phyloP scores from a whole-genome alignment of 371 early-diverging fungal species.

The Mortierella sp. region DNA sequence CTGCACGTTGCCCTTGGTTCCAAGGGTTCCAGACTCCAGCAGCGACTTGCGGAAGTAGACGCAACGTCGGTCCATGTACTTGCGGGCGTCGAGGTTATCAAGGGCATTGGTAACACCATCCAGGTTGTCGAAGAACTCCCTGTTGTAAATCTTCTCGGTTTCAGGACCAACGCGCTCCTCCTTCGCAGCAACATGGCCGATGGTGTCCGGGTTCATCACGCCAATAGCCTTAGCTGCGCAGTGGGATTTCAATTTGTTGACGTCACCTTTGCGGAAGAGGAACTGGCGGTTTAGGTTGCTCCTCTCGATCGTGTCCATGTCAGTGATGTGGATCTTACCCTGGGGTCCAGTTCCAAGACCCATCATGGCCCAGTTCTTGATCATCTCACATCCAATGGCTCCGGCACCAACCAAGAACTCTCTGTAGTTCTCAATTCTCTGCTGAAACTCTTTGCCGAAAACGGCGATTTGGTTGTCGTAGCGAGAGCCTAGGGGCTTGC shows the following conservation, averaged over 20 bases:
- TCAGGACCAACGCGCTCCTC: conserved; percentile 97
- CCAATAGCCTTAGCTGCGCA: conserved; percentile 93
- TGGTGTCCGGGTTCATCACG: conserved; percentile 92
- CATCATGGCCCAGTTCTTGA: conserved; percentile 99
- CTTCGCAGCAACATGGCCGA: conserved; percentile 84
- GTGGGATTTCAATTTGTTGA: conserved; percentile 95
- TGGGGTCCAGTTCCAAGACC: conserved; percentile 93
- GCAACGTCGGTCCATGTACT: conserved; percentile 98
- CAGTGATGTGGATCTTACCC: conserved; percentile 94
- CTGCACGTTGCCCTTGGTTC: conserved; percentile 99
- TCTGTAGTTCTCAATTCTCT: conserved; percentile 86
- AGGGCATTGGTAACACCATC: conserved; percentile 99
- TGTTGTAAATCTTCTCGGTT: conserved; percentile 96
- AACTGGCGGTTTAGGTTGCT: conserved; percentile 99
- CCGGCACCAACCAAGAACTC: conserved; percentile 99
- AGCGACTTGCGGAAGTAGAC: conserved; percentile 96
- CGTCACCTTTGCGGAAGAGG: conserved; percentile 94
- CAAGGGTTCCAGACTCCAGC: conserved; percentile 99
- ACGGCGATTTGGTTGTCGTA: conserved; percentile 97
- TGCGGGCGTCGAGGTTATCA: conserved; percentile 99
- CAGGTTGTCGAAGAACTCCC: conserved; percentile 90
- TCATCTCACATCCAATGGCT: conserved; percentile 99
- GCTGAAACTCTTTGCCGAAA: conserved; percentile 93
- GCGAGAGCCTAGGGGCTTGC: conserved; percentile 84
- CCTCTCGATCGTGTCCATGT: conserved; percentile 99